These are phyloP conservation scores for Shiraia bambusicola DNA, from an alignment of 2,329 filamentous ascomycete species.

Conservation along the genomic window DNA sequence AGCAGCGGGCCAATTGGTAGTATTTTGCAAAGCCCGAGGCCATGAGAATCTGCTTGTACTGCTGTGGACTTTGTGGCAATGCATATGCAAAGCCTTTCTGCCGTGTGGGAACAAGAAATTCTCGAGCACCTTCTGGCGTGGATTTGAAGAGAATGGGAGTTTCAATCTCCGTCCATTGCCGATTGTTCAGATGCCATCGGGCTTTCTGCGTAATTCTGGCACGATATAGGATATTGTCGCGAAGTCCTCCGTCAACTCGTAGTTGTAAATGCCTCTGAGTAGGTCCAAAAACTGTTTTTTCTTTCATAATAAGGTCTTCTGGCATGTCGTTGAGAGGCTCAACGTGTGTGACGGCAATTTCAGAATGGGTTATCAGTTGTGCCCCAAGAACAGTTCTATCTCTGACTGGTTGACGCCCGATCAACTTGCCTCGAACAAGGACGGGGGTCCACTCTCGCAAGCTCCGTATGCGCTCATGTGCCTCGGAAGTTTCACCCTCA, in stretches of 20 bases:
- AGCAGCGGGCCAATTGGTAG: conserved; percentile 91
- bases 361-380: conserved; percentile 47
- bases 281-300: conserved; percentile 71
- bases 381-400: conserved; percentile 33
- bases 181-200: conserved; percentile 54
- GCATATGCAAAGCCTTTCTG: conserved; percentile 78
- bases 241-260: conserved; percentile 68
- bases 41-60: conserved; percentile 99
- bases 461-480: conserved; percentile 45
- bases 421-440: conserved; percentile 53
- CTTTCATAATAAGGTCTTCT: conserved; percentile 72
- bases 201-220: conserved; percentile 58
- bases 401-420: conserved; percentile 43
- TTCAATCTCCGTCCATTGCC: conserved; percentile 75
- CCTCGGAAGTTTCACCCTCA: conserved; percentile 22
- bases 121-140: conserved; percentile 89
- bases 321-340: conserved; percentile 72
- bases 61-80: conserved; percentile 92
- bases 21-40: conserved; percentile 80
- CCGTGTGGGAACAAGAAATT: conserved; percentile 90
- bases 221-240: conserved; percentile 71
- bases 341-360: conserved; percentile 64
- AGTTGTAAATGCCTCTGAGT: conserved; percentile 82
- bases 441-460: conserved; percentile 57
- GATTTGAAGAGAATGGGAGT: conserved; percentile 96